Evolutionary conservation across 2,329 filamentous ascomycete species (phyloP).

Genomic region (Plectosphaerella cucumerina): DNA sequence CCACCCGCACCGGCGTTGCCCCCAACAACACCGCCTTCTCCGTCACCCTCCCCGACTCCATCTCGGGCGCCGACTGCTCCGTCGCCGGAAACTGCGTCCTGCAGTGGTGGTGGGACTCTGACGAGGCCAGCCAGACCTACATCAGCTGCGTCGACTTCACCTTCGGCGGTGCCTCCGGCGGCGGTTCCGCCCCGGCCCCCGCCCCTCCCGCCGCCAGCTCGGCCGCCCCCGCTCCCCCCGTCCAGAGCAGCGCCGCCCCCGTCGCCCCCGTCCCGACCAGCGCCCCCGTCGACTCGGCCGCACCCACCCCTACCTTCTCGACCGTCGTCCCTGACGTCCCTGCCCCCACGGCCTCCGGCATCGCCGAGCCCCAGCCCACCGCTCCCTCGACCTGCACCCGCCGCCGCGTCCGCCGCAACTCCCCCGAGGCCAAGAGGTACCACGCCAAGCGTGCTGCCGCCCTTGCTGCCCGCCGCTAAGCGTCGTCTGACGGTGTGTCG

Average conservation of each 20-base stretch:
- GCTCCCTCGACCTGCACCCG: constrained; percentile 1
- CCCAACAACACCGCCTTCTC: constrained; percentile 37
- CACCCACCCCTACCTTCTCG: constrained; percentile 2
- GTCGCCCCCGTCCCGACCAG: constrained; percentile 2
- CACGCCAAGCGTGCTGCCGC: neutral
- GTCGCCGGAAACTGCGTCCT: constrained; percentile 45
- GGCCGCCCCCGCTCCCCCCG: constrained; percentile 7
- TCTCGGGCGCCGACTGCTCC: constrained; percentile 37
- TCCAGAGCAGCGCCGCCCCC: constrained; percentile 4
- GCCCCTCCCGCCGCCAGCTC: constrained; percentile 2
- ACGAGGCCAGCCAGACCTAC: constrained; percentile 56
- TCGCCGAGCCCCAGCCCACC: neutral
- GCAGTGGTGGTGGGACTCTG: constrained; percentile 61
- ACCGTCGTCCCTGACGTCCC: constrained; percentile 1
- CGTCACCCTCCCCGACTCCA: constrained; percentile 47
- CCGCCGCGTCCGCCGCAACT: constrained; percentile 4
- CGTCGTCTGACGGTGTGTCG: neutral
- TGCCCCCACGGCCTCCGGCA: neutral
- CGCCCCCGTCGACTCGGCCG: constrained; percentile 3
- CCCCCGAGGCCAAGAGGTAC: constrained; percentile 1
- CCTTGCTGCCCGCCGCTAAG: constrained; percentile 1
- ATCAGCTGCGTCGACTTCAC: constrained; percentile 59
- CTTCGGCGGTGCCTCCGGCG: constrained; percentile 6
- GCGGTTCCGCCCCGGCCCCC: constrained; percentile 3
- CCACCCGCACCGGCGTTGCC: constrained; percentile 11